A percentile compares a stretch with the other conserved stretches of the same genome.
Conservation (phyloP, 257 asterid genomes). For the Capsicum pubescens region DNA sequence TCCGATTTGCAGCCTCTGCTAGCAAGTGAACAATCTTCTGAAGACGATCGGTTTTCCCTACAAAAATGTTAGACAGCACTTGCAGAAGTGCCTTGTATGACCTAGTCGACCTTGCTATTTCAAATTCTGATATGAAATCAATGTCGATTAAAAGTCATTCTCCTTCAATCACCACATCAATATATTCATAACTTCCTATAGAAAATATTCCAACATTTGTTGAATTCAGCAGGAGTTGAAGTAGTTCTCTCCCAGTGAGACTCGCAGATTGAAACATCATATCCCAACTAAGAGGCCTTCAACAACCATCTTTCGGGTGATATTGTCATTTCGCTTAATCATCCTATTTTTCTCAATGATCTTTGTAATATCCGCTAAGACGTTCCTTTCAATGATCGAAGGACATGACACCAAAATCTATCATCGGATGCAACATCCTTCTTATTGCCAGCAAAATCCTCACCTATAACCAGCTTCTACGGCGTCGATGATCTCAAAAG, state of each 20-base stretch:
- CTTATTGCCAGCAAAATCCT: constrained; percentile 41
- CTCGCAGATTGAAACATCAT: constrained; percentile 83
- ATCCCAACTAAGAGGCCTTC: constrained; percentile 75
- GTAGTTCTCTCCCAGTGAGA: constrained; percentile 81
- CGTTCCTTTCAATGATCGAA: constrained; percentile 57
- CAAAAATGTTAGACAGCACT: constrained; percentile 65
- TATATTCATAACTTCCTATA: constrained; percentile 77
- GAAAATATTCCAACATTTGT: background rate
- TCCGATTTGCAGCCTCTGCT: constrained; percentile 77
- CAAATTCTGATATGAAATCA: constrained; percentile 86
- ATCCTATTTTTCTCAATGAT: constrained; percentile 70
- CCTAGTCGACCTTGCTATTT: constrained; percentile 88
- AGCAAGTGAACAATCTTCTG: constrained; percentile 66
- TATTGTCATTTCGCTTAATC: constrained; percentile 53
- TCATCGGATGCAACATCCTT: constrained; percentile 59
- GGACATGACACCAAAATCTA: constrained; percentile 51
- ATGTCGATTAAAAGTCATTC: constrained; percentile 75
- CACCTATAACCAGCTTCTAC: constrained; percentile 40
- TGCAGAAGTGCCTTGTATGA: constrained; percentile 66
- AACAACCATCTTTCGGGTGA: constrained; percentile 58
- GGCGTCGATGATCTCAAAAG: constrained; percentile 51
- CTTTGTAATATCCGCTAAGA: constrained; percentile 69
- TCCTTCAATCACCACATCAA: constrained; percentile 64
- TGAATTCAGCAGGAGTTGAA: constrained; percentile 54
- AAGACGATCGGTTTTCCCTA: constrained; percentile 75